Evolutionary conservation across 1,139 yeast species (phyloP).

Genomic region (Sugiyamaella pinicola): DNA sequence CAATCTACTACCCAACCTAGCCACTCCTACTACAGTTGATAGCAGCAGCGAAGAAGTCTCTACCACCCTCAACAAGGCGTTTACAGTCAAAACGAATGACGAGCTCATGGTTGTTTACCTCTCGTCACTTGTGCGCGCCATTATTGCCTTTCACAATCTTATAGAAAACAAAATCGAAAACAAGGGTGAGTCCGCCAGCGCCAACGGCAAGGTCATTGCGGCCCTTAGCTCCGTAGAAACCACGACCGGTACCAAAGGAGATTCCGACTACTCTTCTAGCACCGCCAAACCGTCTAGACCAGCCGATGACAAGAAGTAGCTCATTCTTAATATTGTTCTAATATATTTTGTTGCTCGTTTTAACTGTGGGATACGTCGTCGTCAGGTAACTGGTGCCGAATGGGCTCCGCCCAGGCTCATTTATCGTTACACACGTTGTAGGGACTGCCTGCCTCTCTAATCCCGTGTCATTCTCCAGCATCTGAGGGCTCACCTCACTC

Average conservation of each 20-base stretch:
- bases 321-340: neutral
- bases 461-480: too few species aligned
- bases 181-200: constrained; percentile 29
- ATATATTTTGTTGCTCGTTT: neutral
- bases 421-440: too few species aligned
- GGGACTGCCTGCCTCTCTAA: too few species aligned
- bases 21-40: constrained; percentile 37
- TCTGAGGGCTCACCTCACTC: too few species aligned
- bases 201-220: constrained; percentile 18
- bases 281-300: neutral
- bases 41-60: constrained; percentile 26
- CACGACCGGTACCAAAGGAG: constrained; percentile 16
- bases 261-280: neutral
- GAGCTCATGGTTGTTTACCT: constrained; percentile 93
- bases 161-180: constrained; percentile 94
- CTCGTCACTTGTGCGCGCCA: constrained; percentile 86
- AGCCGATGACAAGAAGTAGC: constrained; percentile 12
- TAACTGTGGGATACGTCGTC: too few species aligned
- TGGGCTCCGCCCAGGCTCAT: too few species aligned
- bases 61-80: constrained; percentile 63
- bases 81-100: constrained; percentile 91
- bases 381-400: too few species aligned
- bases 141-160: constrained; percentile 93
- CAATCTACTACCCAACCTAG: constrained; percentile 84
- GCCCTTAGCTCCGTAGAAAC: constrained; percentile 8